Base-by-base conservation (phyloP, 257 asterid species). In the Primulina tabacum region DNA sequence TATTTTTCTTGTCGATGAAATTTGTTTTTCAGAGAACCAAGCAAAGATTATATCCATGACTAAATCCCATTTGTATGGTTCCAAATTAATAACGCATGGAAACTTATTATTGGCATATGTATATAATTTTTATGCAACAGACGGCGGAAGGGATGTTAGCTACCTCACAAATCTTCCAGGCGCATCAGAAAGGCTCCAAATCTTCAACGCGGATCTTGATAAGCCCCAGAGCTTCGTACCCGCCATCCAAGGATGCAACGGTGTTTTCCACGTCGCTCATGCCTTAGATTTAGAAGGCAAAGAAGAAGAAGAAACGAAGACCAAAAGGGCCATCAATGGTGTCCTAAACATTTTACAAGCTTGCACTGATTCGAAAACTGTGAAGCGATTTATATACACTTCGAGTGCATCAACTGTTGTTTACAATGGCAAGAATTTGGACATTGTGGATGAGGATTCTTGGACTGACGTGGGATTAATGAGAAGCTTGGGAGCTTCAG, bases 181-280 rank as follows among this genome's bases (percentile, higher is more conserved):
- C n/a, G 69, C 75, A 71, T 50, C 62, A 12, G 75, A 71, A 50
- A 71, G 75, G 64, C 75, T 71, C 4, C 16, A 7, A 6, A 62
- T 71, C 7, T 71, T 71, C 57, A 10, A 62, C 18, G 75, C 75
- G 11, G 64, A 71, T 63, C 64, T 71, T 18, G 28, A 52, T 12
- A 62, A 62, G 5, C 69, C 75, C 7, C 30, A 71, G 3, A 71
- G 30, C 37, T 71, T 71, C 9, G 40, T 29, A 24, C 43, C 75
- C 9, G 55, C 75, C 2, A 62, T 71, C 62, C n/a, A 21, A 52
- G 70, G 69, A 18, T 71, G 75, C 33, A 40, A 6, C 8, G 70
- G 75, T 4, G 70, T 71, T 11, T 71, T 62, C 10, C 69, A 47
- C 11, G 75, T 71, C n/a, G 74, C 74, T 8, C 68, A 70, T 60